phyloP scores from a whole-genome alignment of 208 protist species.

The Acanthamoeba polyphaga region DNA sequence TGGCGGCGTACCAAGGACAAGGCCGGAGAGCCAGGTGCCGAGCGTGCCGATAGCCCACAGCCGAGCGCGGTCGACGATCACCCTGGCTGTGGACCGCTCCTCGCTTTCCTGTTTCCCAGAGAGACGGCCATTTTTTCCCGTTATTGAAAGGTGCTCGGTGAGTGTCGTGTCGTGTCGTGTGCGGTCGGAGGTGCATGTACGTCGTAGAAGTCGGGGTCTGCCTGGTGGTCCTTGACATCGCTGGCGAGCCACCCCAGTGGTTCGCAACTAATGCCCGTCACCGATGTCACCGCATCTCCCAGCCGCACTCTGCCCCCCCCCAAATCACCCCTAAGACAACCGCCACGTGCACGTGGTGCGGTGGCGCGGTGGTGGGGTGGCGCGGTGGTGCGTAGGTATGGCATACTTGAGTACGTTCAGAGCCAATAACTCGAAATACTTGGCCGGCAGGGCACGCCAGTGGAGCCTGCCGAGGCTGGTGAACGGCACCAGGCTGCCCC shows the following conservation, averaged over 20 bases:
- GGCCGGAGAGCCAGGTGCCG: background rate
- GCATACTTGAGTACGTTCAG: background rate
- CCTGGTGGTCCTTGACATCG: no score
- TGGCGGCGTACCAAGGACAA: background rate
- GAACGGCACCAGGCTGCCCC: background rate
- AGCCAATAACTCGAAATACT: background rate
- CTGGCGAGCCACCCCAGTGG: no score
- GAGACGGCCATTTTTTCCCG: no score
- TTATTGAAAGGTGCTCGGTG: no score
- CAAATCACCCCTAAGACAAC: no score
- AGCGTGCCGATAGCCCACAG: background rate
- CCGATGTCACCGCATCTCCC: no score
- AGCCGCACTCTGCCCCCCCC: no score
- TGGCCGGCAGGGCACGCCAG: constrained; percentile 5
- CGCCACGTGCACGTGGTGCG: no score
- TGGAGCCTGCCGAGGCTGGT: constrained; percentile 7
- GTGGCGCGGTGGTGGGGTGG: no score
- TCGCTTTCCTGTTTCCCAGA: background rate
- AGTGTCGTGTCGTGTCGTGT: no score
- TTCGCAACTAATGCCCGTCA: no score
- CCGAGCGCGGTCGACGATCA: background rate
- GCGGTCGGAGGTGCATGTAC: background rate
- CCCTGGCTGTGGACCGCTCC: background rate
- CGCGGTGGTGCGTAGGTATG: no score
- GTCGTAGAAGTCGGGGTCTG: background rate